These are phyloP conservation scores for Aphanomyces cochlioides DNA, from an alignment of 352 stramenopile genomes.

Conservation along the genomic window DNA sequence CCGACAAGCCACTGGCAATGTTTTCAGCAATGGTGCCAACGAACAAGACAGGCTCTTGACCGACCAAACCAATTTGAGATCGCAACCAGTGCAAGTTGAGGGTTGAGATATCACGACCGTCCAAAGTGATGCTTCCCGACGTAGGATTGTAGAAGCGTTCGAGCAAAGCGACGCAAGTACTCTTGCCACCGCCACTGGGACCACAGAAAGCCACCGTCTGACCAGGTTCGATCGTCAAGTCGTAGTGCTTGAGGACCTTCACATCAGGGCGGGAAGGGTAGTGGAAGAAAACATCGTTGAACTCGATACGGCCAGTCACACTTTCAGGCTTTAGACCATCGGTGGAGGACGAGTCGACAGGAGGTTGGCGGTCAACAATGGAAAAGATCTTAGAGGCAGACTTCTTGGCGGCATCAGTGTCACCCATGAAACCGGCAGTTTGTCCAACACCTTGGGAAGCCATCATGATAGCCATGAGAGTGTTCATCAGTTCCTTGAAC, in stretches of 20 bases:
- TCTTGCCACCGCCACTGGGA: slow-evolving; percentile 38
- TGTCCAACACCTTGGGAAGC: slow-evolving; percentile 37
- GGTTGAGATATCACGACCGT: slow-evolving; percentile 35
- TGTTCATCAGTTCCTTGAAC: slow-evolving; percentile 49
- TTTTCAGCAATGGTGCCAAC: slow-evolving; percentile 33
- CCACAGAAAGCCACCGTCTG: slow-evolving; percentile 44
- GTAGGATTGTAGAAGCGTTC: slow-evolving; percentile 36
- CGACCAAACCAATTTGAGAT: slow-evolving; percentile 41
- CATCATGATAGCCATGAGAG: slow-evolving; percentile 54
- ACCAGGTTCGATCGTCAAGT: slow-evolving; percentile 38
- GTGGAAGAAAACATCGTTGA: slow-evolving; percentile 59
- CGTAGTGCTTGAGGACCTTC: slow-evolving; percentile 29
- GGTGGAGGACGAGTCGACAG: slow-evolving; percentile 32
- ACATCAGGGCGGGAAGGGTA: slow-evolving; percentile 62
- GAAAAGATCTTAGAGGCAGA: slow-evolving; percentile 40
- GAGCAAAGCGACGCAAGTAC: slow-evolving; percentile 33
- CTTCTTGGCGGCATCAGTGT: slow-evolving; percentile 29
- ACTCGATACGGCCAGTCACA: slow-evolving; percentile 42
- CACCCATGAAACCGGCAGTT: slow-evolving; percentile 36
- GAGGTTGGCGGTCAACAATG: slow-evolving; percentile 36
- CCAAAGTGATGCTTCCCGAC: slow-evolving; percentile 24
- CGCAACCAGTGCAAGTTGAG: slow-evolving; percentile 45
- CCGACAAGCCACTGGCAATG: slow-evolving; percentile 6
- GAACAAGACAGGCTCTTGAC: slow-evolving; percentile 28
- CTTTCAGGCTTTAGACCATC: slow-evolving; percentile 27